phyloP scores from a whole-genome alignment of 108 stramenopile genomes.

The Pseudonitzschia multiseries region DNA sequence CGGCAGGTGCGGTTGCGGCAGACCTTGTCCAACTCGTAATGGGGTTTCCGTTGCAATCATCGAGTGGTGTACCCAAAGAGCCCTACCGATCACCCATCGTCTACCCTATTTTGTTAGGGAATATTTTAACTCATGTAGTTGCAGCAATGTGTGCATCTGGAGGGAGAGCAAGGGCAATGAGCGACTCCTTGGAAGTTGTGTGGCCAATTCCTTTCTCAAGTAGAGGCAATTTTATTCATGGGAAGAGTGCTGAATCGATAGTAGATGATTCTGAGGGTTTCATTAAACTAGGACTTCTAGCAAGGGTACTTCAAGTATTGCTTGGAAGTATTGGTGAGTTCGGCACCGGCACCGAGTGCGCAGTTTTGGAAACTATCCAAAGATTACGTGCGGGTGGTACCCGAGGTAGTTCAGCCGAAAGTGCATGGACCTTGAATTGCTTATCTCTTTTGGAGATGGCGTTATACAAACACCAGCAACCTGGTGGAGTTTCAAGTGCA shows the following conservation, averaged over 20 bases:
- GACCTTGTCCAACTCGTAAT: slow-evolving; percentile 81
- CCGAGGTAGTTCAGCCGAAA: slow-evolving; percentile 6
- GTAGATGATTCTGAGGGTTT: slow-evolving; percentile 69
- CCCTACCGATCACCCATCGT: slow-evolving; percentile 62
- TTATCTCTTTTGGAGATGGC: slow-evolving; percentile 34
- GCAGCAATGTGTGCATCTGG: slow-evolving; percentile 73
- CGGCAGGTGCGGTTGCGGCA: slow-evolving; percentile 70
- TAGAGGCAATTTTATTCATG: slow-evolving; percentile 35
- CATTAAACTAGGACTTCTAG: slow-evolving; percentile 70
- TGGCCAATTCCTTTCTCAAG: slow-evolving; percentile 54
- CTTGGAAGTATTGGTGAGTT: slow-evolving; percentile 46
- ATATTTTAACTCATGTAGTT: slow-evolving; percentile 80
- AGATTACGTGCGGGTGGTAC: neutral
- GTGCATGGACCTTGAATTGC: slow-evolving; percentile 26
- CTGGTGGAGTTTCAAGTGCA: slow-evolving; percentile 9
- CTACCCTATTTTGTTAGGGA: slow-evolving; percentile 71
- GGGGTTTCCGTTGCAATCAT: slow-evolving; percentile 53
- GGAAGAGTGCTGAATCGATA: slow-evolving; percentile 44
- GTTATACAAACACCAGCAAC: slow-evolving; percentile 11
- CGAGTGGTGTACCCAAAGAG: slow-evolving; percentile 18
- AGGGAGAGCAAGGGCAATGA: slow-evolving; percentile 65
- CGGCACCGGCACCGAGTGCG: slow-evolving; percentile 18
- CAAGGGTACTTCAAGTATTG: slow-evolving; percentile 69
- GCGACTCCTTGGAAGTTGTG: slow-evolving; percentile 46
- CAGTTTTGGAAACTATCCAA: slow-evolving; percentile 24